Conservation (phyloP, 2,329 filamentous ascomycete genomes). For the Lojkania enalia region DNA sequence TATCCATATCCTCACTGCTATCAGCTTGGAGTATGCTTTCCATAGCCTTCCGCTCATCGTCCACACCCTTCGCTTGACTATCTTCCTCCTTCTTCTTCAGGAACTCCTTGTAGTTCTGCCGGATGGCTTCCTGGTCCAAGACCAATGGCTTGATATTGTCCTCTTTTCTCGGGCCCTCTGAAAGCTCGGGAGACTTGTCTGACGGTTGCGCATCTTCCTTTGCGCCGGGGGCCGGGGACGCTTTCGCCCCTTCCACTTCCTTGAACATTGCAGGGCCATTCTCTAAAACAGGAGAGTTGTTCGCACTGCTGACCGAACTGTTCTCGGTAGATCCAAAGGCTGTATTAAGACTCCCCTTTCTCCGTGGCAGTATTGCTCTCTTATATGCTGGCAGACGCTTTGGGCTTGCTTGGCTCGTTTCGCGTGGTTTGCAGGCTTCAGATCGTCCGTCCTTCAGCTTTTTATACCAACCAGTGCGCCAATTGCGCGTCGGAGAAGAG, state of each 20-base stretch:
- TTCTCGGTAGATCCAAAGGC: too few species aligned
- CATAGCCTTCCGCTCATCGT: neutral
- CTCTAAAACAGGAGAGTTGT: neutral
- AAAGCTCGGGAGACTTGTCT: constrained; percentile 15
- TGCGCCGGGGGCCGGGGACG: too few species aligned
- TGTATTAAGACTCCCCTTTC: too few species aligned
- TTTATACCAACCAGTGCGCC: neutral
- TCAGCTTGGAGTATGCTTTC: neutral
- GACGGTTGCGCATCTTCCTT: too few species aligned
- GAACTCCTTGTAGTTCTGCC: neutral
- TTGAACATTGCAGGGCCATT: neutral
- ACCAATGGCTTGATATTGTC: constrained; percentile 8
- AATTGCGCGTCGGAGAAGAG: neutral
- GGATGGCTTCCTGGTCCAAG: neutral
- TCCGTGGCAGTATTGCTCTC: too few species aligned
- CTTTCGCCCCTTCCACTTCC: too few species aligned
- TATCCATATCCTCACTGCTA: neutral
- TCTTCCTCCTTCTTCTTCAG: neutral
- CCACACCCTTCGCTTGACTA: neutral
- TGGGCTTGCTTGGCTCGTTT: neutral
- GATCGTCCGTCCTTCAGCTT: constrained; percentile 6
- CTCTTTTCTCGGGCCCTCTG: neutral
- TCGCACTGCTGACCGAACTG: too few species aligned
- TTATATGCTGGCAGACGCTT: neutral
- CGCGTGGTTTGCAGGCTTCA: too few species aligned